A percentile compares a stretch with the other conserved stretches of the same genome.
These are phyloP conservation scores for Lablab purpureus DNA, from an alignment of 306 rosid species.

Conservation along the genomic window DNA sequence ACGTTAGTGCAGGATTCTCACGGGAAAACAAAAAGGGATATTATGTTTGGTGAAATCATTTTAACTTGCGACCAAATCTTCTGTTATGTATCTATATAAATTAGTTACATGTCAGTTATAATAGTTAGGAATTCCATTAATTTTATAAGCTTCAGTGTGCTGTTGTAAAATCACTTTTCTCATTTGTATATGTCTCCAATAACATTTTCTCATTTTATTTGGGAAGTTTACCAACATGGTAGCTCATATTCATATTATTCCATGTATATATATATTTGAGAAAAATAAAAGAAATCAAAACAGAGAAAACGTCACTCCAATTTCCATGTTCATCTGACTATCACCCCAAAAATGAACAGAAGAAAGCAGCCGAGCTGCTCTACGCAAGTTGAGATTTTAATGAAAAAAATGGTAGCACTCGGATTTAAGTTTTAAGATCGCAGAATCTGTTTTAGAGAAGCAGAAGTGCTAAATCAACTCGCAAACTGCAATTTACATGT, in stretches of 20 bases:
- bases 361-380: constrained; percentile 22
- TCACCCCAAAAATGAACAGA: constrained; percentile 32
- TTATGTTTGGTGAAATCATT: constrained; percentile 15
- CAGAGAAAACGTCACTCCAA: neutral
- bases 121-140: neutral
- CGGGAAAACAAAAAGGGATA: neutral
- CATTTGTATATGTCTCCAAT: no score
- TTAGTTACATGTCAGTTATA: neutral
- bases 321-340: neutral
- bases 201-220: no score
- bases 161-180: neutral
- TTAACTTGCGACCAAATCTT: constrained; percentile 8
- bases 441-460: constrained; percentile 29
- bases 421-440: neutral
- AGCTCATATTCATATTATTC: neutral
- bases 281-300: neutral
- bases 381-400: constrained; percentile 8
- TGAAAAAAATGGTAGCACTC: neutral
- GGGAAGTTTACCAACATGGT: no score
- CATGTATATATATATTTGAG: neutral
- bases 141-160: neutral
- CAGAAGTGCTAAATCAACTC: constrained; percentile 1
- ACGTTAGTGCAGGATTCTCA: constrained; percentile 6
- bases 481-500: constrained; percentile 6
- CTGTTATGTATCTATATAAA: neutral